Percentiles rank a stretch among this genome's conserved stretches.
phyloP scores from a whole-genome alignment of 2,329 filamentous ascomycete genomes.

The Colletotrichum limetticola region DNA sequence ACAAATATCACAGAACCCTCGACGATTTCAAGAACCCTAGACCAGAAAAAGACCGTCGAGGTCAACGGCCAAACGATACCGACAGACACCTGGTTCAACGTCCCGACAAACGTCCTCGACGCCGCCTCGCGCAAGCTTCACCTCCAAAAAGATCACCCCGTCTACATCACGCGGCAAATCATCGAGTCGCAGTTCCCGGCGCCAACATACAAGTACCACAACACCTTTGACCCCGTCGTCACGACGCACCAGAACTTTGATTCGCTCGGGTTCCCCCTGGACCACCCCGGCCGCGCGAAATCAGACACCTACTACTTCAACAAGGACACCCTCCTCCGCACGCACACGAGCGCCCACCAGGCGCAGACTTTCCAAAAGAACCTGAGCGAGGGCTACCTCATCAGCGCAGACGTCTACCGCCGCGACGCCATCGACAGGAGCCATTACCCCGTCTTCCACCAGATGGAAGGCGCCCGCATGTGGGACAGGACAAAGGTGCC shows the following conservation, averaged over 20 bases:
- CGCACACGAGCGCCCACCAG: slow-evolving; percentile 95
- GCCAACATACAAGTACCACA: slow-evolving; percentile 80
- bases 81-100: slow-evolving; percentile 87
- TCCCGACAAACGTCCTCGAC: slow-evolving; percentile 78
- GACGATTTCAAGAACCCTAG: neutral
- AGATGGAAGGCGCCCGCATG: slow-evolving; percentile 94
- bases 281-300: slow-evolving; percentile 87
- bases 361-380: slow-evolving; percentile 81
- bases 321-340: slow-evolving; percentile 82
- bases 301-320: slow-evolving; percentile 98
- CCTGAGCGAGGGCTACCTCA: slow-evolving; percentile 82
- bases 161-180: slow-evolving; percentile 89
- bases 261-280: slow-evolving; percentile 87
- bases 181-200: slow-evolving; percentile 89
- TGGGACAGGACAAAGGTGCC: slow-evolving; percentile 79
- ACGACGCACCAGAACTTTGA: slow-evolving; percentile 92
- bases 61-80: slow-evolving; percentile 73
- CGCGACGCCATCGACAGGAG: slow-evolving; percentile 94
- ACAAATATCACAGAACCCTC: slow-evolving; percentile 5
- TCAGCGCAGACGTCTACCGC: slow-evolving; percentile 94
- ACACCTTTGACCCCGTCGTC: slow-evolving; percentile 84
- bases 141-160: slow-evolving; percentile 88
- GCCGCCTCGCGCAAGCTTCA: slow-evolving; percentile 85
- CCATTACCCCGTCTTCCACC: slow-evolving; percentile 97
- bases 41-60: slow-evolving; percentile 52